Evolutionary conservation across 139 green algal genomes (phyloP).

Genomic region (Haematococcus lacustris): DNA sequence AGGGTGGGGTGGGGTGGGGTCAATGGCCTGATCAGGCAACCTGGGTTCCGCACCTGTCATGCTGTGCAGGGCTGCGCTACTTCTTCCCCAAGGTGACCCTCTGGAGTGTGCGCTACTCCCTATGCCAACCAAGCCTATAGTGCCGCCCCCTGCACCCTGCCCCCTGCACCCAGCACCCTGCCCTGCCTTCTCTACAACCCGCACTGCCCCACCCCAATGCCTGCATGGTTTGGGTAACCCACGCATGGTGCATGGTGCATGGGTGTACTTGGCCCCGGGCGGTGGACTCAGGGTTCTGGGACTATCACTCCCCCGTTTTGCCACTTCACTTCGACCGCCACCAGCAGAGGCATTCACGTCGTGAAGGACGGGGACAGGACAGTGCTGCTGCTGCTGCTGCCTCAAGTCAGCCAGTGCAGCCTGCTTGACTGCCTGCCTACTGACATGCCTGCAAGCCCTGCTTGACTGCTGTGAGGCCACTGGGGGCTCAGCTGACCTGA

Average conservation of each 20-base stretch:
- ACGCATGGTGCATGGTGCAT: too few relatives aligned
- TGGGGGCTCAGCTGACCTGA: not conserved
- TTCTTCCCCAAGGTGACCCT: slow-evolving; percentile 29
- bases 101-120: not conserved
- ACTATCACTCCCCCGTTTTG: too few relatives aligned
- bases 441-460: not conserved
- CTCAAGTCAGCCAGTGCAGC: not conserved
- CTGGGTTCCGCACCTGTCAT: too few relatives aligned
- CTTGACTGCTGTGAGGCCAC: not conserved
- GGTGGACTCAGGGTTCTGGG: too few relatives aligned
- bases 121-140: not conserved
- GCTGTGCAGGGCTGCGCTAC: slow-evolving; percentile 33
- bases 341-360: not conserved
- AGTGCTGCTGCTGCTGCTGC: not conserved
- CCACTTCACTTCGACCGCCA: too few relatives aligned
- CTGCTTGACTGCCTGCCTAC: too few relatives aligned
- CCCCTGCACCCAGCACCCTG: not conserved
- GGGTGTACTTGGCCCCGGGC: too few relatives aligned
- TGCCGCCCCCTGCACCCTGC: not conserved
- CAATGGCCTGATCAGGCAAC: too few relatives aligned
- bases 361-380: not conserved
- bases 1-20: too few relatives aligned
- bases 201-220: not conserved
- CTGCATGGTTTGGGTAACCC: not conserved
- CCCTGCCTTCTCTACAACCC: not conserved